Evolutionary conservation across 2,329 filamentous ascomycete genomes (phyloP).

Genomic region (Talaromyces sp.): DNA sequence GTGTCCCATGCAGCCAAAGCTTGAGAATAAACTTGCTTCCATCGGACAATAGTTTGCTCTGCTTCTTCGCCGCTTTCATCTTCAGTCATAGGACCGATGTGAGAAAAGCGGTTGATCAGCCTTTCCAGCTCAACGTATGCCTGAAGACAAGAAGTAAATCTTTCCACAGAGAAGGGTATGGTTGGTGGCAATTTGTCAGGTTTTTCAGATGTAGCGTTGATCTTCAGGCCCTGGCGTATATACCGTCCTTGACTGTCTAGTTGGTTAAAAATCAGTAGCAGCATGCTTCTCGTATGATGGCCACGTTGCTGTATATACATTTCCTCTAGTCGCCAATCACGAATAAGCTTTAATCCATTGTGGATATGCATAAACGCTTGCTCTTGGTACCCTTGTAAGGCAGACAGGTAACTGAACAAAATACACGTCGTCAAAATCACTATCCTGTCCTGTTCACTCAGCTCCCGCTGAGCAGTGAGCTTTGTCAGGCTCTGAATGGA

Average conservation of each 20-base stretch:
- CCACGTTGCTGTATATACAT: not conserved
- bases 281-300: not conserved
- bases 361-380: not conserved
- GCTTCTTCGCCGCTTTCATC: not conserved
- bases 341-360: slow-evolving; percentile 1
- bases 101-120: slow-evolving; percentile 2
- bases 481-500: not conserved
- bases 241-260: not conserved
- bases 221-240: not conserved
- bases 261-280: slow-evolving; percentile 1
- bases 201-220: not conserved
- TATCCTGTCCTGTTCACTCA: not conserved
- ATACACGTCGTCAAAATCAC: not conserved
- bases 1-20: not conserved
- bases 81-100: not conserved
- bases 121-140: not conserved
- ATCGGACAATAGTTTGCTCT: not conserved
- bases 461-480: not conserved
- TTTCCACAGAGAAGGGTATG: not conserved
- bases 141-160: not conserved
- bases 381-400: not conserved
- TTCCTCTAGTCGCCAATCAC: not conserved
- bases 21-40: not conserved
- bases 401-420: slow-evolving; percentile 2
- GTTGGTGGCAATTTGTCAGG: not conserved